Percentiles rank a stretch among this genome's conserved stretches.
These are phyloP conservation scores for Pestalotiopsis sp. DNA, from an alignment of 2,329 filamentous ascomycete genomes.

Conservation along the genomic window DNA sequence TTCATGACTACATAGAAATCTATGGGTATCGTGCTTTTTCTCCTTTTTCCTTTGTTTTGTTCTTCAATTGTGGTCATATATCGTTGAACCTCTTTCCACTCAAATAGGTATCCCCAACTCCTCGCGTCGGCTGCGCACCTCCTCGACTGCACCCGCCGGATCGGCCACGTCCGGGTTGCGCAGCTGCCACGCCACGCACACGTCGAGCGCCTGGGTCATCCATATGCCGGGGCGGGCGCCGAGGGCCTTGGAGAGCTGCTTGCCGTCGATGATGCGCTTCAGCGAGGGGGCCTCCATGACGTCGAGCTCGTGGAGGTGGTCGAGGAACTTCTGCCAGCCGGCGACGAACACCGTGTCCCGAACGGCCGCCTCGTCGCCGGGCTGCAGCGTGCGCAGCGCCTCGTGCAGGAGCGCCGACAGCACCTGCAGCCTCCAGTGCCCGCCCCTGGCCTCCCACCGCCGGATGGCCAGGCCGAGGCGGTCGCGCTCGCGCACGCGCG, in stretches of 20 bases:
- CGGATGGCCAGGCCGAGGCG: conserved; percentile 73
- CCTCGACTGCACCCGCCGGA: conserved; percentile 56
- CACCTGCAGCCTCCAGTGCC: conserved; percentile 71
- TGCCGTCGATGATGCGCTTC: conserved; percentile 72
- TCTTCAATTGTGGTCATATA: conserved; percentile 6
- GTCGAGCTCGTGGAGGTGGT: conserved; percentile 54
- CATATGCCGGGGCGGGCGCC: conserved; percentile 75
- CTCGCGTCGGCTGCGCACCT: conserved; percentile 50
- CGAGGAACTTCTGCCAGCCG: conserved; percentile 56
- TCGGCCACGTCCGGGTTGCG: conserved; percentile 70
- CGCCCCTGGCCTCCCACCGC: conserved; percentile 62
- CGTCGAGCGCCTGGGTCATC: conserved; percentile 77
- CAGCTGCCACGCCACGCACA: conserved; percentile 87
- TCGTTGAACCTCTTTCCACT: not conserved
- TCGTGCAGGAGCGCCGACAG: conserved; percentile 69
- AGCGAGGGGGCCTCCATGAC: conserved; percentile 58
- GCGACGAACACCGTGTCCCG: conserved; percentile 46
- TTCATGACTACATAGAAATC: conserved; percentile 2
- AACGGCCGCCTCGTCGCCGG: conserved; percentile 21
- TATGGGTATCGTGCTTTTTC: conserved; percentile 19
- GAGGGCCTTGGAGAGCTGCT: conserved; percentile 67
- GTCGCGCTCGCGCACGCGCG: conserved; percentile 56
- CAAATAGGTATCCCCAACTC: conserved; percentile 49
- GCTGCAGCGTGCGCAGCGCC: conserved; percentile 42
- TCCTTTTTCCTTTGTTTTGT: not conserved